These are phyloP conservation scores for Fonsecaea multimorphosa DNA, from an alignment of 2,329 filamentous ascomycete species.

Conservation along the genomic window DNA sequence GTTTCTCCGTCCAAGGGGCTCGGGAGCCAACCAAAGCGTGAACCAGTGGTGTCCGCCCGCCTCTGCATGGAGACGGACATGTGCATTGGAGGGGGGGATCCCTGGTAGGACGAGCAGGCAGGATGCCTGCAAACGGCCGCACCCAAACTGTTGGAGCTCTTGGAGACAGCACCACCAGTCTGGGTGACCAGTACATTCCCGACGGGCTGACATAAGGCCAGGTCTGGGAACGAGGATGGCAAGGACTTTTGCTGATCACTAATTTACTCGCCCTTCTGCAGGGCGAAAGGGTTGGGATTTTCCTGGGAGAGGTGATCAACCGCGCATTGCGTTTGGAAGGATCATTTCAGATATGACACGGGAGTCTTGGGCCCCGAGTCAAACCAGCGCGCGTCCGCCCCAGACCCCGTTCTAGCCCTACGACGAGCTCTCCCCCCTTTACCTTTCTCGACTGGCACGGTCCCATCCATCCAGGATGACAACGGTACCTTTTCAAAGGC, in stretches of 20 bases:
- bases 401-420: constrained; percentile 18
- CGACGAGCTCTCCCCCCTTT: constrained; percentile 2
- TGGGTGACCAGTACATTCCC: constrained; percentile 16
- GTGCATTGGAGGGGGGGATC: constrained; percentile 17
- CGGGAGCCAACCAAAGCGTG: constrained; percentile 6
- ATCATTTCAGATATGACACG: constrained; percentile 31
- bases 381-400: background rate
- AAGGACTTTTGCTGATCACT: constrained; percentile 22
- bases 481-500: constrained; percentile 4
- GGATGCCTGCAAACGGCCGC: background rate
- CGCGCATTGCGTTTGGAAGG: constrained; percentile 26
- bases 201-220: constrained; percentile 21
- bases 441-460: background rate
- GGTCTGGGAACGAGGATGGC: constrained; percentile 8
- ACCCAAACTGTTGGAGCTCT: constrained; percentile 14
- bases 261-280: background rate
- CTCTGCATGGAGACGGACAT: constrained; percentile 12
- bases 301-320: constrained; percentile 17
- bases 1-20: constrained; percentile 15
- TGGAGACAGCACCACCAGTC: constrained; percentile 13
- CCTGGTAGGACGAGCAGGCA: background rate
- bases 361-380: constrained; percentile 14
- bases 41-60: background rate
- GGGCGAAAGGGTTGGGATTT: constrained; percentile 11
- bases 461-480: constrained; percentile 3